These are phyloP conservation scores for Eimeria falciformis DNA, from an alignment of 169 alveolate species.

Conservation along the genomic window DNA sequence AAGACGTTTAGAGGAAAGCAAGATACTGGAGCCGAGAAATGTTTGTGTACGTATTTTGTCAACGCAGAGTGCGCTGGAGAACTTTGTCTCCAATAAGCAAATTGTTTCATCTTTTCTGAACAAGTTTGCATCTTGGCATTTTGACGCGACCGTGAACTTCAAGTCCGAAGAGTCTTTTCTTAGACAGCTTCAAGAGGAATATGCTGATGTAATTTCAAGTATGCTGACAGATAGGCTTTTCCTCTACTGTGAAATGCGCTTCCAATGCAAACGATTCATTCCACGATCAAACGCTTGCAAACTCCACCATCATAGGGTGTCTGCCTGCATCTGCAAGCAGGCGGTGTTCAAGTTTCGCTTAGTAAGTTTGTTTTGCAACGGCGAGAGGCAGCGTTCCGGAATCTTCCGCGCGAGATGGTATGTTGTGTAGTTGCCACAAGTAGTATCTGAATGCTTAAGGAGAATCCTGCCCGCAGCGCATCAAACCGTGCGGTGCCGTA, in stretches of 20 bases:
- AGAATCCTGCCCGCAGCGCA: too few species aligned
- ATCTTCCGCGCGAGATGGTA: conserved; percentile 29
- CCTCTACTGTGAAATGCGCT: too few species aligned
- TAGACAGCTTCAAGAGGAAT: conserved; percentile 4
- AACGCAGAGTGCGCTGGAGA: conserved; percentile 31
- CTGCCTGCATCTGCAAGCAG: not conserved
- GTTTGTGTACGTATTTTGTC: not conserved
- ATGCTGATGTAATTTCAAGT: not conserved
- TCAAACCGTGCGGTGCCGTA: too few species aligned
- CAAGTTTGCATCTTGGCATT: not conserved
- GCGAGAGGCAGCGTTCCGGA: conserved; percentile 35
- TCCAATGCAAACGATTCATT: too few species aligned
- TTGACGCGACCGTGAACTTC: not conserved
- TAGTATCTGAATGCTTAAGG: not conserved
- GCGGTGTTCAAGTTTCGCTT: conserved; percentile 10
- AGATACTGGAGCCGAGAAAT: not conserved
- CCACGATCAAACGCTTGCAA: too few species aligned
- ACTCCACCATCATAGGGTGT: too few species aligned
- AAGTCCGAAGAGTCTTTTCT: not conserved
- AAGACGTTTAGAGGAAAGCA: not conserved
- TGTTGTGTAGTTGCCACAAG: not conserved
- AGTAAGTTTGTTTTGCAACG: conserved; percentile 1
- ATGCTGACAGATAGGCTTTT: too few species aligned
- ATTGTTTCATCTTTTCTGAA: not conserved
- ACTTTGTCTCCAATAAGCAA: not conserved